Base-by-base conservation (phyloP, 2,329 filamentous ascomycete species). In the Gnomoniopsis sp. region DNA sequence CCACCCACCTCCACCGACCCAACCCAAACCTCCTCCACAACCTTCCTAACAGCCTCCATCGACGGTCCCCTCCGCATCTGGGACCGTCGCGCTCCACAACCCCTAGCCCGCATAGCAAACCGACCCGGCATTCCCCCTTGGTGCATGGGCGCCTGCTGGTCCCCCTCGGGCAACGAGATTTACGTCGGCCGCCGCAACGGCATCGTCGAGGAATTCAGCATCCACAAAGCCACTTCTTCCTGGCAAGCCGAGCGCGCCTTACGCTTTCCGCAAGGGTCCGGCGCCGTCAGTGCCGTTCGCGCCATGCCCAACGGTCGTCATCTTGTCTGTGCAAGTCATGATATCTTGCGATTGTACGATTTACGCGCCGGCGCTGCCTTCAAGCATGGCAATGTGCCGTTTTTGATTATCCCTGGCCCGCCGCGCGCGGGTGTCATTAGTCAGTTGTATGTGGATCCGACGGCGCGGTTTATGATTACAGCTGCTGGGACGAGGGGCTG, bases 61-160 rank as follows among this genome's bases (percentile, higher is more conserved):
- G 89, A 98, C 74, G 93, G 93, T 55, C 88, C 87, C 0, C 79
- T 99, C 48, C 88, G 92, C n/a, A 86, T 99, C 64, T 99, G 95
- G 93, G 96, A 99, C 68, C 80, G 88, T 3, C 86, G 95, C 21
- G 84, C 89, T 63, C 83, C 84, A 1, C 83, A 88, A 38, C 89
- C 93, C 0, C 81, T 96, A 1, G 92, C 95, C 2, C 86, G 88
- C 30, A 93, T 98, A 58, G 79, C 81, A 1, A 90, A 89, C 19
- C 80, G 87, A 12, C 84, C 86, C 12, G 86, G 87, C 19, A 90
- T 91, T 0, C 93, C 95, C 1, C 95, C 93, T 0, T 99, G 93
- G 93, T 98, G 93, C 73, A 97, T 96, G 87, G 93, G 91, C 65
- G 91, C 92, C 1, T 96, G 92, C 76, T 99, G 95, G 95, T 93